Base-by-base conservation (phyloP, 2,329 filamentous ascomycete genomes). In the Taxawa tesnikishii region DNA sequence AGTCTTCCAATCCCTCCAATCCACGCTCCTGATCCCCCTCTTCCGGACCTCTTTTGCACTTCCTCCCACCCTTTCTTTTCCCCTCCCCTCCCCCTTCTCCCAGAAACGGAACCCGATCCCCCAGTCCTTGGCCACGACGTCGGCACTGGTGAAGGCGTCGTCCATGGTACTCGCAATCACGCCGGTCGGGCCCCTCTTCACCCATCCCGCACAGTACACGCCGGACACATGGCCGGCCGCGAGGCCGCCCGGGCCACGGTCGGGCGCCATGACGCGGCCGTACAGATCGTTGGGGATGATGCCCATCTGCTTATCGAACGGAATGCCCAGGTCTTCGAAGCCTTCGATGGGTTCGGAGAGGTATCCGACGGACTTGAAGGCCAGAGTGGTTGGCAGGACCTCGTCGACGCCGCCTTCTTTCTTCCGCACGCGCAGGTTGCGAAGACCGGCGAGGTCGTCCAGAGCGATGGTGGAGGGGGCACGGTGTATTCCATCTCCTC, bases 151-250 rank as follows among this genome's bases (percentile, higher is more conserved):
- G 48, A 96, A 98, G 0, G 90, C 88, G 53, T 98, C 90, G 38
- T 80, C 74, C 84, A 98, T 93, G 0, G 90, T 98, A 17, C 79
- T 85, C 1, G 88, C 88, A 53, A 98, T 98, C 3, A 96, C 87
- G 3, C 90, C 90, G 0, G 85, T 94, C 0, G 90, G 88, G 0
- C 90, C 90, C 21, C 80, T 73, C 61, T 96, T 96, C 7, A 94
- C 85, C 90, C 90, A 98, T 0, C 90, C 90, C 11, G 88, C 82
- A 43, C 85, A 93, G 58, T 98, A 98, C 16, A 94, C 56, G 0
- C 88, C 84, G 0, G 78, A 73, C 0, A 81, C 48, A 53, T 71
- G 49, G 42, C 62, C 47, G 39, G 67, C 57, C 42, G 62, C 45
- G 32, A 65, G 46, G 43, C 54, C 41, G 42, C 56, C 45, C 44